A percentile compares a stretch with the other conserved stretches of the same genome.
Conservation (phyloP, 805 yeast species). For the Wickerhamiella azyma region DNA sequence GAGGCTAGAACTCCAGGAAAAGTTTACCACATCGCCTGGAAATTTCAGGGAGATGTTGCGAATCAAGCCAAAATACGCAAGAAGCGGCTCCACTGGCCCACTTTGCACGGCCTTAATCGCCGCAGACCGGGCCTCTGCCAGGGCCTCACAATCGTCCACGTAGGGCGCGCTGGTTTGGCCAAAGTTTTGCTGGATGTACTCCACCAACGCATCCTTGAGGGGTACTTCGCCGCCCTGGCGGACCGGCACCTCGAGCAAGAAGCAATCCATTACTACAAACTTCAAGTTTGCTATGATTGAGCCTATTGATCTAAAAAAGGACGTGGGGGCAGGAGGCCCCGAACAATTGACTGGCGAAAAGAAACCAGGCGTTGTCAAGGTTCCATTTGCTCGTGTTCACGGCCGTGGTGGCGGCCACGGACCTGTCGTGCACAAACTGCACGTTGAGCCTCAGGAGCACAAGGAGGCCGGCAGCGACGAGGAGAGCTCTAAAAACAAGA, state of each 20-base stretch:
- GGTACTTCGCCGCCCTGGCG: not conserved
- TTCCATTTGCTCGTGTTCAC: not conserved
- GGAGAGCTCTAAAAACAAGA: too few species aligned
- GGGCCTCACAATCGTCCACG: slow-evolving; percentile 25
- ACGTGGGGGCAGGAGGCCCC: not conserved
- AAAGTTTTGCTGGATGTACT: slow-evolving; percentile 36
- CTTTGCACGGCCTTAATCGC: slow-evolving; percentile 6
- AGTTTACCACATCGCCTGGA: slow-evolving; percentile 45
- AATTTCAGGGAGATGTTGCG: slow-evolving; percentile 33
- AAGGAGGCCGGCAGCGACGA: not conserved
- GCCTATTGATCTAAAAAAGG: not conserved
- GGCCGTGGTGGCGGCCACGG: not conserved
- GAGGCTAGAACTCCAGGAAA: slow-evolving; percentile 63
- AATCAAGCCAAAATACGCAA: slow-evolving; percentile 9
- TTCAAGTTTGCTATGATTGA: not conserved
- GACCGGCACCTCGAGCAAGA: slow-evolving; percentile 5
- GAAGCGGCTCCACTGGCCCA: slow-evolving; percentile 1
- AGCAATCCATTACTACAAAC: slow-evolving; percentile 2
- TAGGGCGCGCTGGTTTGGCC: slow-evolving; percentile 33
- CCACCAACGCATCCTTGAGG: slow-evolving; percentile 16
- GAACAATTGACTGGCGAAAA: not conserved
- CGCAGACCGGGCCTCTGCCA: slow-evolving; percentile 23
- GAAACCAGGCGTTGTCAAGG: not conserved
- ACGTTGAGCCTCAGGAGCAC: not conserved
- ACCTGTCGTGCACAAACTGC: not conserved